Percentiles rank a stretch among this genome's conserved stretches.
Conservation (phyloP, 768 basidiomycete genomes). For the Hypsizygus marmoreus region DNA sequence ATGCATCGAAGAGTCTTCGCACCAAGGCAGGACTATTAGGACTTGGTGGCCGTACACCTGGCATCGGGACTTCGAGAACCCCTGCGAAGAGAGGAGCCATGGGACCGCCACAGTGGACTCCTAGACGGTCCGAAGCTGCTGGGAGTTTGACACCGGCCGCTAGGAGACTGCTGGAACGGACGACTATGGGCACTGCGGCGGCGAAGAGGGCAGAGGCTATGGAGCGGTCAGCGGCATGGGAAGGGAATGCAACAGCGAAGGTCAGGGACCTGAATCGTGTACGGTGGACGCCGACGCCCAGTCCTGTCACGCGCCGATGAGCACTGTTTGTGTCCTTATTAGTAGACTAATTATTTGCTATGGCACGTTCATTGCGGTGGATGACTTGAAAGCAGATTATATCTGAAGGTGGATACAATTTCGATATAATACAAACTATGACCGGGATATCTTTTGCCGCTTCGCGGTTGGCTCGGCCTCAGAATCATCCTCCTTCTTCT, state of each 20-base stretch:
- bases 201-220: constrained; percentile 68
- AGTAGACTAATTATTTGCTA: too few relatives aligned
- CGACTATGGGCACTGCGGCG: constrained; percentile 65
- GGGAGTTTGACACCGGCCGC: constrained; percentile 89
- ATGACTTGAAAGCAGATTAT: background rate
- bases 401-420: too few relatives aligned
- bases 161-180: constrained; percentile 70
- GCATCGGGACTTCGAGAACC: constrained; percentile 33
- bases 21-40: constrained; percentile 70
- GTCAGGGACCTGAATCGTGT: constrained; percentile 66
- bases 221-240: constrained; percentile 61
- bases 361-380: background rate
- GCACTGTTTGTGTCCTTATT: too few relatives aligned
- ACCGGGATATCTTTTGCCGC: constrained; percentile 53
- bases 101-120: constrained; percentile 82
- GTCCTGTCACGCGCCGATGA: constrained; percentile 21
- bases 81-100: constrained; percentile 56
- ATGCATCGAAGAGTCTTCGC: constrained; percentile 79
- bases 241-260: constrained; percentile 40
- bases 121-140: constrained; percentile 67
- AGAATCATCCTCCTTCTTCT: constrained; percentile 21
- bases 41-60: constrained; percentile 38
- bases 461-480: constrained; percentile 49
- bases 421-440: constrained; percentile 18
- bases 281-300: constrained; percentile 81